Base-by-base conservation (phyloP, 441 rosid genomes). In the Hura crepitans region DNA sequence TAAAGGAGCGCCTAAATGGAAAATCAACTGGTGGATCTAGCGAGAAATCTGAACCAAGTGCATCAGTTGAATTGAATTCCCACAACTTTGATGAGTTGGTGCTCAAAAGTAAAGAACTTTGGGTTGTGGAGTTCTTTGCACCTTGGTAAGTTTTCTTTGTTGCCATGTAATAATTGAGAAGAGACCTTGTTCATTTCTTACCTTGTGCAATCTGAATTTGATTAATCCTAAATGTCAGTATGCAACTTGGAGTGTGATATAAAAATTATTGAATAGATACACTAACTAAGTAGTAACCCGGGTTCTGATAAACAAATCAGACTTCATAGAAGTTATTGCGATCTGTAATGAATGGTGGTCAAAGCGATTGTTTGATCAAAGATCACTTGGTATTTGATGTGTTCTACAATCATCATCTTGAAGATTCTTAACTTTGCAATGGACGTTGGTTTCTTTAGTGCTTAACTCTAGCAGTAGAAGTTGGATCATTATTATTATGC, bases 61-160 rank as follows among this genome's bases (percentile, higher is more conserved):
- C 87, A 20, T 95, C 98, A 0, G 78, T 81, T 51, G 97, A 88
- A 81, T 75, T 95, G 82, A 91, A 82, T 81, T 81, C 99, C 74
- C 72, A 69, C 80, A 92, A 89, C 77, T 95, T 95, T 81, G 97
- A 92, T 81, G 96, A 92, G 74, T 77, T 87, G 86, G 99, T 95
- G 70, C 80, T 89, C 72, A 86, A 91, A 86, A 92, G 99, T 80
- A 92, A 86, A 81, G 98, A 92, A 28, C 96, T 90, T 61, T 95
- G 99, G 99, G 79, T 95, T 65, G 92, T 95, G 80, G 99, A 95
- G 81, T 95, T 92, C 75, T 95, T 92, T 60, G 98, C 98, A 66
- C 99, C 99, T 60, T 95, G 99, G 99, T 95, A 83, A 77, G 92
- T 77, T 58, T 35, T 59, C 45, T 66, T 61, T 31, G 60, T 2